A percentile compares a stretch with the other conserved stretches of the same genome.
Evolutionary conservation across 2,329 filamentous ascomycete species (phyloP).

Genomic region (Diaporthe sp.): DNA sequence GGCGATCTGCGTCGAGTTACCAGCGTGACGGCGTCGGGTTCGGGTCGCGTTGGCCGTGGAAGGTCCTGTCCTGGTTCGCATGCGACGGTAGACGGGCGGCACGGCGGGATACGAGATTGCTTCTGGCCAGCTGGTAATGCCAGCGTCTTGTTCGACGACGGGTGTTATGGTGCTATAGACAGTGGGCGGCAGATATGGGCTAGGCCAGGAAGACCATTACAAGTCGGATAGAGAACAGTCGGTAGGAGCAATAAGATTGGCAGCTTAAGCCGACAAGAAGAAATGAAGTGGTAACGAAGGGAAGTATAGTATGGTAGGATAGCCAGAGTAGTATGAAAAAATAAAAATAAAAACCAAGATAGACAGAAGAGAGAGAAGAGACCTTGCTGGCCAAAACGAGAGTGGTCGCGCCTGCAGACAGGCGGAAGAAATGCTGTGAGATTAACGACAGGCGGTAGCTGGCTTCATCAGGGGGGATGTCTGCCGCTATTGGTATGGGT

Average conservation of each 20-base stretch:
- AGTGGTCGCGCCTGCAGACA: constrained; percentile 40
- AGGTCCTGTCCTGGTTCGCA: constrained; percentile 32
- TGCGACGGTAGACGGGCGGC: neutral
- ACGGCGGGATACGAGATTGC: constrained; percentile 16
- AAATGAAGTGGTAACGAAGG: constrained; percentile 30
- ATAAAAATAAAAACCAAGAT: constrained; percentile 31
- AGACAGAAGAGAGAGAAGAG: constrained; percentile 43
- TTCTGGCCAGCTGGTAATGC: constrained; percentile 10
- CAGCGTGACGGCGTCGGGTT: constrained; percentile 23
- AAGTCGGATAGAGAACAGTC: constrained; percentile 37
- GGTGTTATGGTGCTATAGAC: constrained; percentile 18
- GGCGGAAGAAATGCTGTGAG: constrained; percentile 34
- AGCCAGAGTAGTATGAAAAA: constrained; percentile 38
- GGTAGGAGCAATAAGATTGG: constrained; percentile 39
- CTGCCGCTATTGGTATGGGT: constrained; percentile 28
- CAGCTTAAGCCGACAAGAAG: constrained; percentile 22
- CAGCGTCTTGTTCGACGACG: constrained; percentile 1
- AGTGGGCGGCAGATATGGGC: constrained; percentile 32
- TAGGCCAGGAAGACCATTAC: constrained; percentile 32
- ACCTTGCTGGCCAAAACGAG: constrained; percentile 34
- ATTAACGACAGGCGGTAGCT: constrained; percentile 38
- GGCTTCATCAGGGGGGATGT: constrained; percentile 36
- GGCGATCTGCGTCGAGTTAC: constrained; percentile 22
- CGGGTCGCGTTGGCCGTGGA: constrained; percentile 12
- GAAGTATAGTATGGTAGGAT: constrained; percentile 37